Conservation (phyloP, 2,329 filamentous ascomycete genomes). For the Geosmithia putterillii region DNA sequence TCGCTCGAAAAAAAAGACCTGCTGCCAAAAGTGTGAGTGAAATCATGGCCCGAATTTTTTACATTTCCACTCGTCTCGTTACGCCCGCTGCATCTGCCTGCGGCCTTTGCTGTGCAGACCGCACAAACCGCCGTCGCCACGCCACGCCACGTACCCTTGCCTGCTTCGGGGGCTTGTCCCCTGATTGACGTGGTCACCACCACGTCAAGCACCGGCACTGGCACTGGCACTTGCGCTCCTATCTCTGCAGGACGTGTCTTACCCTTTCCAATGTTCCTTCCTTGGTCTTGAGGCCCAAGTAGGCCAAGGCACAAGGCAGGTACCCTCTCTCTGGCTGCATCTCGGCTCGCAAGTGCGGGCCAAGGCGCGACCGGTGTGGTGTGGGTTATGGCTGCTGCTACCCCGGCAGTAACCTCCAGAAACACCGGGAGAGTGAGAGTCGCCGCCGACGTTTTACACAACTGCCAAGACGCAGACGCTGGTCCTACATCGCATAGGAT, state of each 20-base stretch:
- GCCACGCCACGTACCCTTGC: background rate
- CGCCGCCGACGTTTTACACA: background rate
- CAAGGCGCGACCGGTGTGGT: background rate
- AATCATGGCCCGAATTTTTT: background rate
- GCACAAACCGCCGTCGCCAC: too few relatives aligned
- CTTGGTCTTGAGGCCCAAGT: too few relatives aligned
- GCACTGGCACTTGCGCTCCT: background rate
- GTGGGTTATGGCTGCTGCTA: too few relatives aligned
- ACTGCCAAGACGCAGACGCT: background rate
- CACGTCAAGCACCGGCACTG: background rate
- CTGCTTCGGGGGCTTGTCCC: background rate
- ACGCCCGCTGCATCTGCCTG: background rate
- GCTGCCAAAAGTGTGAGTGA: background rate
- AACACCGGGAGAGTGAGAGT: too few relatives aligned
- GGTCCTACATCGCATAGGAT: background rate
- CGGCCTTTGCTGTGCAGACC: too few relatives aligned
- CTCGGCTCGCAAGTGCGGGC: background rate
- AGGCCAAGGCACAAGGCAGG: too few relatives aligned
- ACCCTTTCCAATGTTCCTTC: background rate
- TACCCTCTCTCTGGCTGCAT: too few relatives aligned
- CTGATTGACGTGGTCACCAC: background rate
- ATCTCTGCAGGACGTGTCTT: background rate
- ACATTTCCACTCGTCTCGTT: background rate
- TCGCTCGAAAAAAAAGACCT: background rate
- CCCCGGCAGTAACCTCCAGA: background rate